These are phyloP conservation scores for Umbelopsis vinacea DNA, from an alignment of 192 early-diverging fungal species.

Conservation along the genomic window DNA sequence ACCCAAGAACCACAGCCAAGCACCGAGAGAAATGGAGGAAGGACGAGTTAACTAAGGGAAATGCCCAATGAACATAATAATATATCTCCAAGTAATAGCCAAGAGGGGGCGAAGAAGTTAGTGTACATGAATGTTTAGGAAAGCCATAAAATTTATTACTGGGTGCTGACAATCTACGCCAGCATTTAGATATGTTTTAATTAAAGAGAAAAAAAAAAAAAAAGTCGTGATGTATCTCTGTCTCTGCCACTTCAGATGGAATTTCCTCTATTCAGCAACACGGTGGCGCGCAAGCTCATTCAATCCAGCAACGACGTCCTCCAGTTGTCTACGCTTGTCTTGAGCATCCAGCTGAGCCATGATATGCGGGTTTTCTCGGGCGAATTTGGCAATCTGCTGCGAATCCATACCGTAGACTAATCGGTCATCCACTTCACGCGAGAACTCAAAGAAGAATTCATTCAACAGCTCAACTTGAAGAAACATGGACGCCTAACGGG, in stretches of 20 bases:
- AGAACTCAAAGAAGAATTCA: conserved; percentile 96
- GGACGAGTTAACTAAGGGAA: not conserved
- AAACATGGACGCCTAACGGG: conserved; percentile 79
- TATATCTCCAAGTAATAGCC: too few species aligned
- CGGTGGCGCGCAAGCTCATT: conserved; percentile 52
- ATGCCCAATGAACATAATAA: too few species aligned
- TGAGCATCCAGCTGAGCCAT: conserved; percentile 81
- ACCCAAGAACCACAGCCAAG: not conserved
- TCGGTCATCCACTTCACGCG: conserved; percentile 86
- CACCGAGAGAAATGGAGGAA: conserved; percentile 12
- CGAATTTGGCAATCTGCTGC: conserved; percentile 81
- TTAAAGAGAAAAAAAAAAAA: too few species aligned
- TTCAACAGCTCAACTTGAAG: conserved; percentile 93
- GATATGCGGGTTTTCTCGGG: conserved; percentile 84
- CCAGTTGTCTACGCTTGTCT: conserved; percentile 78
- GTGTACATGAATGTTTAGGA: too few species aligned
- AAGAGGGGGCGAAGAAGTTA: too few species aligned
- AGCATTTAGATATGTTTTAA: too few species aligned
- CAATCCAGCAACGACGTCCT: conserved; percentile 65
- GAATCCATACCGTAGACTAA: conserved; percentile 81
- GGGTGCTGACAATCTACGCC: too few species aligned
- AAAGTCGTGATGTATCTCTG: too few species aligned
- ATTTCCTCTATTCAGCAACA: too few species aligned
- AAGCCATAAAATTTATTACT: too few species aligned
- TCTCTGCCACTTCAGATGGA: too few species aligned